A percentile compares a stretch with the other conserved stretches of the same genome.
Conservation (phyloP, 2,329 filamentous ascomycete genomes). For the Diplodia mutila region DNA sequence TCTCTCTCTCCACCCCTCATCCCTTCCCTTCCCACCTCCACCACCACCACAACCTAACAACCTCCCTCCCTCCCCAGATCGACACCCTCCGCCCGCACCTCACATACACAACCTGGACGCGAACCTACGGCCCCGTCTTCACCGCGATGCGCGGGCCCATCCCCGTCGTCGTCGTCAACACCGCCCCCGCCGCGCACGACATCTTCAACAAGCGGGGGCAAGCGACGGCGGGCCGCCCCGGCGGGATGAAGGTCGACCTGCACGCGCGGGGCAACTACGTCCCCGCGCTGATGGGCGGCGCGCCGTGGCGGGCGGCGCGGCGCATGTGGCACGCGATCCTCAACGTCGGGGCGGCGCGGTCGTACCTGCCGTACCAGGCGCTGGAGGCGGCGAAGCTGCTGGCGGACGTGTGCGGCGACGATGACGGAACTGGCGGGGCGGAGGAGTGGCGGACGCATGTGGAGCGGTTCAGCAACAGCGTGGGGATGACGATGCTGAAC, state of each 20-base stretch:
- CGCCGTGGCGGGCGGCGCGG: constrained; percentile 13
- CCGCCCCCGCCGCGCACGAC: neutral
- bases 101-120: constrained; percentile 57
- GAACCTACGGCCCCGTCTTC: constrained; percentile 57
- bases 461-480: constrained; percentile 1
- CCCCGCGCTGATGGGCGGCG: neutral
- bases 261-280: neutral
- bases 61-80: neutral
- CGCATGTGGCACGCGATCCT: constrained; percentile 25
- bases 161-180: neutral
- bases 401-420: neutral
- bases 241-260: neutral
- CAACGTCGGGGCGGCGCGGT: constrained; percentile 16
- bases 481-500: constrained; percentile 20
- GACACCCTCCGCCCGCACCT: constrained; percentile 37
- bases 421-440: neutral
- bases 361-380: constrained; percentile 26
- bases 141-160: constrained; percentile 53
- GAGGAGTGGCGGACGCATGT: neutral
- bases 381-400: constrained; percentile 21
- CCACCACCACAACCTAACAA: neutral
- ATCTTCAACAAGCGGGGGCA: constrained; percentile 17
- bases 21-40: too few relatives aligned
- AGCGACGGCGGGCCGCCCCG: neutral
- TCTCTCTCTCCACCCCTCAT: too few relatives aligned